Base-by-base conservation (phyloP, 257 asterid species). In the Solanum chaucha region DNA sequence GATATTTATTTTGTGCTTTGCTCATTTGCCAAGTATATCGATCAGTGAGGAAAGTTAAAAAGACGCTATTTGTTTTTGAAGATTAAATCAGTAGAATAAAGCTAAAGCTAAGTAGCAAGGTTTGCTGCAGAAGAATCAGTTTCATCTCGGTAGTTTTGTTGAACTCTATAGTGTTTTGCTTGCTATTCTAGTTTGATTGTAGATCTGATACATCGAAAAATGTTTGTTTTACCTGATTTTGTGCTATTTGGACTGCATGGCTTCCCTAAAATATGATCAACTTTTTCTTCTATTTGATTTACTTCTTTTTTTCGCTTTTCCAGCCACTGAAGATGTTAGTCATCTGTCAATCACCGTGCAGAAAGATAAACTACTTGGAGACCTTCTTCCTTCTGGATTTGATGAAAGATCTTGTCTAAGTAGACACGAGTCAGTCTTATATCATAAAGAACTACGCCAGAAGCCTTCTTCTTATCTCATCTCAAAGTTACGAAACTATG, bases 321-420 rank as follows among this genome's bases (percentile, higher is more conserved):
- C 93, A 91, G 94, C 90, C 86, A 83, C 85, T 13, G 91, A 88
- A 84, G 78, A 87, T 19, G 83, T 84, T 74, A 36, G 83, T 85
- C 61, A 90, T 64, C 88, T 58, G 38, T 94, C 92, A 1, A 96
- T 55, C 64, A 17, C 64, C 4, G 4, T 2, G 64, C 64, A 17
- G 64, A 55, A 55, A 55, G 64, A 92, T 86, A 90, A 88, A 74
- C 93, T 92, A 24, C 92, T 92, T 2, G 93, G 94, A 9, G 92
- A 93, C 82, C 96, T 95, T 85, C 95, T 95, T 24, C 91, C 96
- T 1, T 59, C 89, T n/a, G 97, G 95, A 68, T 91, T 95, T 15
- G 95, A 94, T 34, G 91, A 90, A 88, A 83, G 84, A 48, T 92
- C 97, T 74, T 96, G 98, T 90, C 90, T 83, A 7, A 96, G 99